phyloP scores from a whole-genome alignment of 108 stramenopile species.

The Nannochloropsis gaditana region DNA sequence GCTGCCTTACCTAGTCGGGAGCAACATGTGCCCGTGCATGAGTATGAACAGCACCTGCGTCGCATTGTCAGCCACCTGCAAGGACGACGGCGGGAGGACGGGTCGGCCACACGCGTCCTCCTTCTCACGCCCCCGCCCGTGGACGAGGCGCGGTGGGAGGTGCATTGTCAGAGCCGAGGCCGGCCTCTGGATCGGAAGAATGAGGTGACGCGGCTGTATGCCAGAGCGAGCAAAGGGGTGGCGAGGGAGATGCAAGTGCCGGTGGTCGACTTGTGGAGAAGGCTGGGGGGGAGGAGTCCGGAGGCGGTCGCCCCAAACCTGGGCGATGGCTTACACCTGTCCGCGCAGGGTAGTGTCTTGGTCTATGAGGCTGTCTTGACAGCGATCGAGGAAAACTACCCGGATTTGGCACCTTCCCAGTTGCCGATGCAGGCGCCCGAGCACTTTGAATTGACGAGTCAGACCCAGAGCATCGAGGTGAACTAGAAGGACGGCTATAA shows the following conservation, averaged over 20 bases:
- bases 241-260: background rate
- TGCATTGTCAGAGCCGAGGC: background rate
- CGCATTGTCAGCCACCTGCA: background rate
- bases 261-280: background rate
- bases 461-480: background rate
- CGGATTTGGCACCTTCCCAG: background rate
- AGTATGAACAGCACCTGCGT: background rate
- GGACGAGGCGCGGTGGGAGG: background rate
- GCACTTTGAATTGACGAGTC: background rate
- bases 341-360: background rate
- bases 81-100: background rate
- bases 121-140: slow-evolving; percentile 4
- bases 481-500: background rate
- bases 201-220: background rate
- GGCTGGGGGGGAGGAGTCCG: background rate
- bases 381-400: background rate
- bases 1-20: slow-evolving; percentile 9
- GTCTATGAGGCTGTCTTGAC: background rate
- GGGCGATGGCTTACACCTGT: background rate
- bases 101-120: background rate
- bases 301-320: background rate
- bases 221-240: background rate
- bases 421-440: slow-evolving; percentile 14
- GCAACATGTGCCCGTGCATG: background rate
- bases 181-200: background rate